A percentile compares a stretch with the other conserved stretches of the same genome.
These are phyloP conservation scores for Fomes fomentarius DNA, from an alignment of 1,284 basidiomycete species.

Conservation along the genomic window DNA sequence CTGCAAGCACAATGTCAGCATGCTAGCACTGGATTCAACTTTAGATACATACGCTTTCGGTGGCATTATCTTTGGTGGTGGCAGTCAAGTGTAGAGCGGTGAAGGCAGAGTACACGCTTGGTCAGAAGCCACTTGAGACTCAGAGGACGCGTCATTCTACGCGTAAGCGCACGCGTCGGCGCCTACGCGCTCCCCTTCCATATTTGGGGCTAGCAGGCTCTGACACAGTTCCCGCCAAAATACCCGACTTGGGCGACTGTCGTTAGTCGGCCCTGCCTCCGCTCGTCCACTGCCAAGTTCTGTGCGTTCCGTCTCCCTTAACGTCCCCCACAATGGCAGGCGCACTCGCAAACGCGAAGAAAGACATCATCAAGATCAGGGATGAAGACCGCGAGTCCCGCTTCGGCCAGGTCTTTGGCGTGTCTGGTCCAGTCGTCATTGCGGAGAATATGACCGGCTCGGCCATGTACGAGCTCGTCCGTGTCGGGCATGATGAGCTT, in stretches of 20 bases:
- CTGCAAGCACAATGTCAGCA: conserved; percentile 43
- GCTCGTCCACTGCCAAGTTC: conserved; percentile 11
- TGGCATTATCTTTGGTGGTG: conserved; percentile 57
- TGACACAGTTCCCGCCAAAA: background rate
- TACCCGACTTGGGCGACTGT: conserved; percentile 16
- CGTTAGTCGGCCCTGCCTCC: conserved; percentile 22
- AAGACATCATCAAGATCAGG: conserved; percentile 81
- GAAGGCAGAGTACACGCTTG: conserved; percentile 8
- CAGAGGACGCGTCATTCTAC: conserved; percentile 40
- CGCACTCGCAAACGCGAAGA: conserved; percentile 89
- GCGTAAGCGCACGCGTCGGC: conserved; percentile 20
- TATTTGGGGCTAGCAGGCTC: conserved; percentile 23
- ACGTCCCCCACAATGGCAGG: conserved; percentile 71
- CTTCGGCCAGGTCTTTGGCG: conserved; percentile 91
- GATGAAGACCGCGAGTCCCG: conserved; percentile 90
- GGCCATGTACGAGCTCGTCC: conserved; percentile 96
- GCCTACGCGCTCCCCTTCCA: conserved; percentile 3
- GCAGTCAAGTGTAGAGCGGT: conserved; percentile 6
- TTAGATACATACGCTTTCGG: conserved; percentile 73
- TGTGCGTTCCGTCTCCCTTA: conserved; percentile 10
- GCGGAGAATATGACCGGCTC: conserved; percentile 96
- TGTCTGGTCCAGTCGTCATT: conserved; percentile 96
- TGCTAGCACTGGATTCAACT: background rate
- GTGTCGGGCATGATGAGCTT: conserved; percentile 97
- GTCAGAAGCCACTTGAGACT: conserved; percentile 20